Base-by-base conservation (phyloP, 495 filamentous ascomycete genomes). In the Stereocaulon alpinum region DNA sequence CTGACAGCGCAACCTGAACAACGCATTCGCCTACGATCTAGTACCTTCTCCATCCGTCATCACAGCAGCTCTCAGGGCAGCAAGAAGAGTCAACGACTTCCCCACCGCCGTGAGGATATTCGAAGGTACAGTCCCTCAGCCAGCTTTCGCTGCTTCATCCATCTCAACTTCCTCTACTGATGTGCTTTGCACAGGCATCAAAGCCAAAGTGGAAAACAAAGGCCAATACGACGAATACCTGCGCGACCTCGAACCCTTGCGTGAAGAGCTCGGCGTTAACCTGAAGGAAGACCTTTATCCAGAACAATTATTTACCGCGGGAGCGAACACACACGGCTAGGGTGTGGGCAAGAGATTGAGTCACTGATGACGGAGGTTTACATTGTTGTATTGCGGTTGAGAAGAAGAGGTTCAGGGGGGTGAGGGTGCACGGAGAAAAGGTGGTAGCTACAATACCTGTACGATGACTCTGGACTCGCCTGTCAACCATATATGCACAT, bases 21-120 rank as follows among this genome's bases (percentile, higher is more conserved):
- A 99, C 78, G 91, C 88, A 73, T 99, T 99, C 77, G 93, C 93
- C 72, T 99, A 99, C 85, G 93, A 99, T 82, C 84, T 99, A 69
- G 93, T 99, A 63, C 93, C 93, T 66, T 91, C 92, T 55, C 83
- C 92, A 55, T 84, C 89, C 66, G 94, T 99, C 70, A 84, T 96
- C 74, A 81, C 82, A 66, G 91, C 93, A 65, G 93, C 93, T 57
- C 81, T 99, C 56, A 85, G 81, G 72, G 93, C 93, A 62, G 93
- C 93, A 54, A 80, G 93, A 70, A 82, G 93, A 72, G 94, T 99
- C 70, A 95, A 99, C 77, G 93, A 99, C 80, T 97, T 86, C 81
- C 92, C 93, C 64, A 97, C 93, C 61, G 94, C 93, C 64, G 93
- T 97, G 65, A 84, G 93, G 61, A 85, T 99, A 70, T 99, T 99